These are phyloP conservation scores for Ophiocordyceps robertsii DNA, from an alignment of 2,329 filamentous ascomycete genomes.

Conservation along the genomic window DNA sequence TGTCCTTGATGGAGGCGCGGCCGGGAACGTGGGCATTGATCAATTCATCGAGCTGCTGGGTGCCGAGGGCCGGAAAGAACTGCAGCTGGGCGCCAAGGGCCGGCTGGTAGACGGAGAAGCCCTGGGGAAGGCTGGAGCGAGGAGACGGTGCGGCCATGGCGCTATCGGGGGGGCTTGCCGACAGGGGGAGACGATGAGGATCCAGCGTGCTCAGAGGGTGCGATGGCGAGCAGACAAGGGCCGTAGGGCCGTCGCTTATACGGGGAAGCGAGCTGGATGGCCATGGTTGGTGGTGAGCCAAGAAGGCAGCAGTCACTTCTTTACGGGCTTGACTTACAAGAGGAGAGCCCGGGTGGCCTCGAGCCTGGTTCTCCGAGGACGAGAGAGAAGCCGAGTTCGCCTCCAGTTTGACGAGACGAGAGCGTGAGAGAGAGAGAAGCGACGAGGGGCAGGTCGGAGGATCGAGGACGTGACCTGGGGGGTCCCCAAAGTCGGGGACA, in stretches of 20 bases:
- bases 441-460: not conserved
- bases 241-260: too few species aligned
- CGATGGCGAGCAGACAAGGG: not conserved
- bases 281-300: too few species aligned
- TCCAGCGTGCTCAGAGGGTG: not conserved
- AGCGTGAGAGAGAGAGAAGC: too few species aligned
- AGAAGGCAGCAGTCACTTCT: too few species aligned
- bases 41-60: slow-evolving; percentile 45
- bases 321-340: too few species aligned
- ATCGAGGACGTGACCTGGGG: not conserved
- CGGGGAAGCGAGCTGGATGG: too few species aligned
- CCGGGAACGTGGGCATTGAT: slow-evolving; percentile 45
- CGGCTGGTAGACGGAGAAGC: slow-evolving; percentile 48
- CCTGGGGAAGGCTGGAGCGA: slow-evolving; percentile 21
- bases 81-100: slow-evolving; percentile 42
- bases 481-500: too few species aligned
- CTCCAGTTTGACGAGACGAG: not conserved
- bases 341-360: too few species aligned
- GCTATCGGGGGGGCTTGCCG: not conserved
- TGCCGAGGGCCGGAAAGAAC: slow-evolving; percentile 53
- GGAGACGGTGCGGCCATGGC: slow-evolving; percentile 13
- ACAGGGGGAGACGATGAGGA: not conserved
- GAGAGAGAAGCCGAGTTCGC: not conserved
- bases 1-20: slow-evolving; percentile 39
- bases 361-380: not conserved